These are phyloP conservation scores for Petunia axillaris DNA, from an alignment of 257 asterid genomes.

Conservation along the genomic window DNA sequence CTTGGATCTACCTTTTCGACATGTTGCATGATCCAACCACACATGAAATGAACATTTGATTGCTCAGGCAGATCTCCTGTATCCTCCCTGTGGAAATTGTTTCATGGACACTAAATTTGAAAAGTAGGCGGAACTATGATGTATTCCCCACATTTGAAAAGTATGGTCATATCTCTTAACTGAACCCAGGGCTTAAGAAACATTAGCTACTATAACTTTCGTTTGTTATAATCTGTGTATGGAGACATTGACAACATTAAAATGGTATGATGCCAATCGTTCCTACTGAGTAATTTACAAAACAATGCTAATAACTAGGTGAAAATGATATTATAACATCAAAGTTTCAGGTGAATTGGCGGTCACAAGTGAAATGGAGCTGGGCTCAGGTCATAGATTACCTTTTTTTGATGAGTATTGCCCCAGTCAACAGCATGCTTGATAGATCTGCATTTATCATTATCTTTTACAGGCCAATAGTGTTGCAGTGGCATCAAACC, in stretches of 20 bases:
- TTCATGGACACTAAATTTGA: not conserved
- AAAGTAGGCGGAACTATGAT: not conserved
- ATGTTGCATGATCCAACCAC: not conserved
- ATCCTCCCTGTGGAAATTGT: not conserved
- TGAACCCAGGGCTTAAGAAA: not conserved
- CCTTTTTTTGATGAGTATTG: constrained; percentile 58
- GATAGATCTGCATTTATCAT: constrained; percentile 75
- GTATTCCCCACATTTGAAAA: not conserved
- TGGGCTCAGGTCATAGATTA: constrained; percentile 17
- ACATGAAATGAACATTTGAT: not conserved
- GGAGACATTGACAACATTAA: not conserved
- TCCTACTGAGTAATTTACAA: not conserved
- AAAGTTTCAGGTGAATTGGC: not conserved
- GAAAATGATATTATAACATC: not conserved
- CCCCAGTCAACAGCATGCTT: constrained; percentile 93
- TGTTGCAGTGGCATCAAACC: constrained; percentile 77
- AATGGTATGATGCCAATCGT: not conserved
- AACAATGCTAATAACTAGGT: not conserved
- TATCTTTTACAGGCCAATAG: constrained; percentile 78
- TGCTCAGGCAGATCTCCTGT: not conserved
- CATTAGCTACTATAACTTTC: not conserved
- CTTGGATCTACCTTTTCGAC: no score
- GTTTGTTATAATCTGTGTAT: not conserved
- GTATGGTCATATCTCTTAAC: not conserved
- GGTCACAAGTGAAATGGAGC: not conserved